Conservation (phyloP, 306 rosid genomes). For the Cercis canadensis region DNA sequence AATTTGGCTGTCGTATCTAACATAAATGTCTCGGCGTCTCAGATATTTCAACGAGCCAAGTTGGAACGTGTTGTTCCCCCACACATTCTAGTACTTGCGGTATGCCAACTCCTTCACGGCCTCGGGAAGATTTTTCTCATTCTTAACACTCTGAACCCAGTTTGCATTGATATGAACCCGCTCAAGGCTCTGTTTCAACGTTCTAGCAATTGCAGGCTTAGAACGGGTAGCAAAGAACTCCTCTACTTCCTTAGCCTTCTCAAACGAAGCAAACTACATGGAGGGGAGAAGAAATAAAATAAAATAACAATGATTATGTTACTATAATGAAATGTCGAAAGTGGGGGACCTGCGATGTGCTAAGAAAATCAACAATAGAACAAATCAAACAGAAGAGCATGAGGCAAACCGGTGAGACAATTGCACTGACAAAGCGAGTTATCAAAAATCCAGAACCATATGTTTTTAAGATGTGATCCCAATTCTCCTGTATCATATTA, state of each 20-base stretch:
- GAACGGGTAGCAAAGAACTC: slow-evolving; percentile 69
- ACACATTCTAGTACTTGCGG: slow-evolving; percentile 43
- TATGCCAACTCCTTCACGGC: slow-evolving; percentile 61
- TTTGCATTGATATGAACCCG: slow-evolving; percentile 69
- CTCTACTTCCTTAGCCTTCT: slow-evolving; percentile 81
- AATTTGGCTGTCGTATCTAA: too few species aligned
- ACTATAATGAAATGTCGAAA: background rate
- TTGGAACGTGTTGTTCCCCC: too few species aligned
- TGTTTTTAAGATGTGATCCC: slow-evolving; percentile 65
- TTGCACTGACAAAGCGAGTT: slow-evolving; percentile 67
- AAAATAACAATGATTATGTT: background rate
- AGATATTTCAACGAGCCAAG: too few species aligned
- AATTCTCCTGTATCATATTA: slow-evolving; percentile 60
- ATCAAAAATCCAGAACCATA: slow-evolving; percentile 84
- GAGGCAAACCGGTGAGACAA: slow-evolving; percentile 81
- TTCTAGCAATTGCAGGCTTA: slow-evolving; percentile 66
- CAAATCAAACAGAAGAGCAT: slow-evolving; percentile 22
- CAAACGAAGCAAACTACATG: slow-evolving; percentile 82
- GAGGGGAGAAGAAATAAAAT: background rate
- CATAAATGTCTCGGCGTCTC: too few species aligned
- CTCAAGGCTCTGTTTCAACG: slow-evolving; percentile 91
- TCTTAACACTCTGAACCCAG: slow-evolving; percentile 71
- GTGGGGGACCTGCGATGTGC: background rate
- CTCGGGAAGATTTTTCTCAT: slow-evolving; percentile 55
- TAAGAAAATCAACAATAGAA: slow-evolving; percentile 11